Evolutionary conservation across 148 eudicot genomes (phyloP).

Genomic region (Chenopodium album): DNA sequence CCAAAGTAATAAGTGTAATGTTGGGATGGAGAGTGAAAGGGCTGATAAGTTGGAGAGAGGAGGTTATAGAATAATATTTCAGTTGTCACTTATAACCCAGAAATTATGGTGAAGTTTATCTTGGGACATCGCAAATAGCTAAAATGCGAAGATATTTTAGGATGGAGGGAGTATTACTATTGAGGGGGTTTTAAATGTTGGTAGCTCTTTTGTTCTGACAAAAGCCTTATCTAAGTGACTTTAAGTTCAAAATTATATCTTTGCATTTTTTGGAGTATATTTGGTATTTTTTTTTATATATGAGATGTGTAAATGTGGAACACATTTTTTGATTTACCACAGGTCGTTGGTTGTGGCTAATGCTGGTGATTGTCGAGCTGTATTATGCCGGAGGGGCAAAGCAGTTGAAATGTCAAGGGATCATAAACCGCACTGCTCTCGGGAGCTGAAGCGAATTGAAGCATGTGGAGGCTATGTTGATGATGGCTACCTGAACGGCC

Average conservation of each 20-base stretch:
- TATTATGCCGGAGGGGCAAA: conserved; percentile 76
- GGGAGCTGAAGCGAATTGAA: conserved; percentile 74
- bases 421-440: conserved; percentile 67
- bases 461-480: conserved; percentile 75
- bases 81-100: not conserved
- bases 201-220: too few relatives aligned
- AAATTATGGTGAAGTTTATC: not conserved
- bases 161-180: not conserved
- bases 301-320: not conserved
- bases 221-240: not conserved
- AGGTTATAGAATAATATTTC: not conserved
- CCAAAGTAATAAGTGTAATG: not conserved
- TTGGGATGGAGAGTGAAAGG: not conserved
- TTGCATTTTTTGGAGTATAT: not conserved
- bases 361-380: conserved; percentile 96
- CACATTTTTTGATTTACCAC: conserved; percentile 7
- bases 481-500: conserved; percentile 93
- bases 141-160: not conserved
- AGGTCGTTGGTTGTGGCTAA: conserved; percentile 90
- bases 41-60: not conserved
- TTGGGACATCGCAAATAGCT: not conserved
- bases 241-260: not conserved
- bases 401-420: conserved; percentile 88
- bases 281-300: not conserved
- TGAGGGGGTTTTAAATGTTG: not conserved